Percentiles rank a stretch among this genome's conserved stretches.
Evolutionary conservation across 2,329 filamentous ascomycete species (phyloP).

Genomic region (Penicillium sp.): DNA sequence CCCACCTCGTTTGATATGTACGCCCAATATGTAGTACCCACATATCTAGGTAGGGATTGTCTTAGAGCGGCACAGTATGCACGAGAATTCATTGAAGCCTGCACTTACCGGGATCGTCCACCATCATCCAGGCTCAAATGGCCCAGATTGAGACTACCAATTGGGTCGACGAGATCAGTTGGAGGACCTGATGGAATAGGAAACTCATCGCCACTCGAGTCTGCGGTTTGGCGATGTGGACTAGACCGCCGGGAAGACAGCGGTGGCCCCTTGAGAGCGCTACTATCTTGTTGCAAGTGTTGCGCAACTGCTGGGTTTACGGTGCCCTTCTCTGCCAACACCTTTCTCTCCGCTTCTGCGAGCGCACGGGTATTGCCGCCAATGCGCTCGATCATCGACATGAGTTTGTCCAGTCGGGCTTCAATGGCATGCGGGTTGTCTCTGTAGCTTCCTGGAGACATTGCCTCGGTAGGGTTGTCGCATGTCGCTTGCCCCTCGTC

Average conservation of each 20-base stretch:
- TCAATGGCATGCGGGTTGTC: conserved; percentile 36
- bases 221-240: conserved; percentile 27
- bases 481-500: conserved; percentile 31
- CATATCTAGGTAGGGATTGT: conserved; percentile 29
- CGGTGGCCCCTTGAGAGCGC: conserved; percentile 8
- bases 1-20: conserved; percentile 41
- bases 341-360: conserved; percentile 20
- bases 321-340: conserved; percentile 13
- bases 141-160: conserved; percentile 37
- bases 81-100: too few species aligned
- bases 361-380: conserved; percentile 30
- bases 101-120: conserved; percentile 28
- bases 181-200: conserved; percentile 38
- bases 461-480: conserved; percentile 23
- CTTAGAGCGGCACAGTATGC: not conserved
- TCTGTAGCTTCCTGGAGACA: conserved; percentile 20
- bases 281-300: conserved; percentile 17
- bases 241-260: conserved; percentile 24
- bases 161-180: conserved; percentile 39
- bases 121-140: conserved; percentile 41
- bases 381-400: conserved; percentile 41
- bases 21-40: conserved; percentile 43
- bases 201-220: conserved; percentile 37
- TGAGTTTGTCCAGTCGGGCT: conserved; percentile 39
- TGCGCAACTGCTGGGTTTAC: conserved; percentile 12